These are phyloP conservation scores for Candida ficus DNA, from an alignment of 805 yeast genomes.

Conservation along the genomic window DNA sequence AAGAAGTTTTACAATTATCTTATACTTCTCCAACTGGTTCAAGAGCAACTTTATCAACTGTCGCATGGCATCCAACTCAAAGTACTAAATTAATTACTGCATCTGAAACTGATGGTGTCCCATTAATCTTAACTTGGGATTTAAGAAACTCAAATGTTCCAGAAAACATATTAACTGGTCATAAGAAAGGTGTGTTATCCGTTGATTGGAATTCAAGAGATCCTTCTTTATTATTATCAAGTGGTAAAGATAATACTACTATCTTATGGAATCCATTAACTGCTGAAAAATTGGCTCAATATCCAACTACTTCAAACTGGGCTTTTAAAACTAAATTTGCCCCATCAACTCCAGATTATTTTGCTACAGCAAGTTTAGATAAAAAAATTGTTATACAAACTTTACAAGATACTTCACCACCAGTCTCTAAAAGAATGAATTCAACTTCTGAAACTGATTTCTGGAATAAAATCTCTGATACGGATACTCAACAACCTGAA, in stretches of 20 bases:
- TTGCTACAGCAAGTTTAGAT: constrained; percentile 86
- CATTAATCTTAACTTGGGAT: constrained; percentile 88
- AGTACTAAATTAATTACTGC: constrained; percentile 87
- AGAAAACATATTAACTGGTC: constrained; percentile 68
- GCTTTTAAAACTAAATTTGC: constrained; percentile 85
- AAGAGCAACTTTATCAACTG: constrained; percentile 69
- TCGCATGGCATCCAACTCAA: constrained; percentile 92
- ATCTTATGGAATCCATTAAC: constrained; percentile 84
- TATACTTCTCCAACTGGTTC: constrained; percentile 49
- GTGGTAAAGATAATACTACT: constrained; percentile 88
- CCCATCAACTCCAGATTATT: constrained; percentile 80
- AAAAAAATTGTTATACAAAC: constrained; percentile 79
- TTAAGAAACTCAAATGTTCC: constrained; percentile 93
- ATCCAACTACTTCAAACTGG: constrained; percentile 93
- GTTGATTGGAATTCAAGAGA: constrained; percentile 93
- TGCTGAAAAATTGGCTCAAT: constrained; percentile 73
- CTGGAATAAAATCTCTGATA: constrained; percentile 72
- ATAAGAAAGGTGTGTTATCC: constrained; percentile 81
- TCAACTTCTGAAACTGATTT: constrained; percentile 65
- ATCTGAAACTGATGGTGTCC: constrained; percentile 72
- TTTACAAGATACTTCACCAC: constrained; percentile 77
- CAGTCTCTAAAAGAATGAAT: constrained; percentile 39
- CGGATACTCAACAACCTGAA: constrained; percentile 69
- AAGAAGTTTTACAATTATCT: constrained; percentile 82
- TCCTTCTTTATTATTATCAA: constrained; percentile 70